Conservation (phyloP, 2,329 filamentous ascomycete species). For the Nemania sp. region DNA sequence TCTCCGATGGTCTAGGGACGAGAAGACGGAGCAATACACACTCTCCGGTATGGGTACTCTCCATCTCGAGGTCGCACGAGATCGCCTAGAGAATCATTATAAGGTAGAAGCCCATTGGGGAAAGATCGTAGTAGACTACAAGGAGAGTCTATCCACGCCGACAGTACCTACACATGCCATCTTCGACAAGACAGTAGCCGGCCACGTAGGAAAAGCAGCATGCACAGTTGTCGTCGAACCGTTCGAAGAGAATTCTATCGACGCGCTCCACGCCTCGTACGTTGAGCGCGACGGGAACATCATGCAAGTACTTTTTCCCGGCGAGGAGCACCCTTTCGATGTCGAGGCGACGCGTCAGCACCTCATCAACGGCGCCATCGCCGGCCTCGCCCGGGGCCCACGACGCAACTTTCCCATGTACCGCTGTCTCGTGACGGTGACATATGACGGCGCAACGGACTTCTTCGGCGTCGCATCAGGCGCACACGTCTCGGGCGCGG, state of each 20-base stretch:
- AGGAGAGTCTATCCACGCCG: constrained; percentile 71
- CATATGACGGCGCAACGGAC: constrained; percentile 66
- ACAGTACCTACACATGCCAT: constrained; percentile 61
- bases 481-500: constrained; percentile 67
- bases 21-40: constrained; percentile 90
- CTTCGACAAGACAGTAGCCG: constrained; percentile 79
- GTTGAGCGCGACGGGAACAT: constrained; percentile 71
- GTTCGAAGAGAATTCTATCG: constrained; percentile 48
- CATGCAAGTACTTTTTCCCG: constrained; percentile 57
- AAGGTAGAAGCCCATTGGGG: constrained; percentile 87
- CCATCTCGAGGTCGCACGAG: constrained; percentile 89
- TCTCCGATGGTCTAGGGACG: constrained; percentile 78
- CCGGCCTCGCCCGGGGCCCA: constrained; percentile 83
- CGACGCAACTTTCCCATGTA: constrained; percentile 79
- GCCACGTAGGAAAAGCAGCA: constrained; percentile 75
- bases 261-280: constrained; percentile 46
- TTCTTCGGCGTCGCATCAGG: constrained; percentile 68
- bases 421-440: constrained; percentile 70
- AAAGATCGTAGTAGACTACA: constrained; percentile 91
- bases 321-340: constrained; percentile 49
- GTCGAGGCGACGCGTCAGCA: constrained; percentile 56
- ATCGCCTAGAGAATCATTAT: constrained; percentile 85
- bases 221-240: constrained; percentile 72
- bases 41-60: constrained; percentile 96
- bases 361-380: constrained; percentile 78